phyloP scores from a whole-genome alignment of 345 rosid species.

The Corymbia maculata region DNA sequence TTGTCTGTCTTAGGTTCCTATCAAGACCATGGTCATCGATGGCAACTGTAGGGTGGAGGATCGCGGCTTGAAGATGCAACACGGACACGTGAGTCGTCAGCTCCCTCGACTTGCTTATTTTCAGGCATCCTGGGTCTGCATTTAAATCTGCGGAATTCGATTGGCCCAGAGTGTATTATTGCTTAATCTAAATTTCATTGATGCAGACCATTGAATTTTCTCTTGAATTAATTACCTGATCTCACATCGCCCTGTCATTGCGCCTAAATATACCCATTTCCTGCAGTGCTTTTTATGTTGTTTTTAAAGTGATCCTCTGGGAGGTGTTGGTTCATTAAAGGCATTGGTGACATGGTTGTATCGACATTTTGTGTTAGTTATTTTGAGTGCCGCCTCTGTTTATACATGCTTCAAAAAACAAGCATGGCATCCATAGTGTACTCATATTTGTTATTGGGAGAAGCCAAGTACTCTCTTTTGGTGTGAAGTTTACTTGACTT shows the following conservation, averaged over 20 bases:
- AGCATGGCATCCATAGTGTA: neutral
- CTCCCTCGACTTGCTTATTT: neutral
- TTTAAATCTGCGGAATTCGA: neutral
- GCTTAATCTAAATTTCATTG: neutral
- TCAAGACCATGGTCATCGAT: conserved; percentile 87
- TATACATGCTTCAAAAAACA: neutral
- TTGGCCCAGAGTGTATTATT: neutral
- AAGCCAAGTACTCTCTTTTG: neutral
- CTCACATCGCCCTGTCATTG: neutral
- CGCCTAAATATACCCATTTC: neutral
- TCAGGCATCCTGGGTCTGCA: neutral
- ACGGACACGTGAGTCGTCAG: conserved; percentile 65
- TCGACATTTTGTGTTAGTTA: neutral
- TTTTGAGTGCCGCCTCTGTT: neutral
- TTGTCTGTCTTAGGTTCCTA: conserved; percentile 59
- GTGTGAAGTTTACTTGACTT: neutral
- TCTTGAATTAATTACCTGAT: neutral
- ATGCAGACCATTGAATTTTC: neutral
- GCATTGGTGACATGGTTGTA: neutral
- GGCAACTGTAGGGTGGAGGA: conserved; percentile 99
- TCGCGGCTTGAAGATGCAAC: conserved; percentile 98
- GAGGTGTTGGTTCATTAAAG: neutral
- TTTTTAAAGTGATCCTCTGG: neutral
- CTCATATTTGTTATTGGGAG: neutral
- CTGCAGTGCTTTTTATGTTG: neutral